phyloP scores from a whole-genome alignment of 305 asterid genomes.

The Ilex paraguariensis region DNA sequence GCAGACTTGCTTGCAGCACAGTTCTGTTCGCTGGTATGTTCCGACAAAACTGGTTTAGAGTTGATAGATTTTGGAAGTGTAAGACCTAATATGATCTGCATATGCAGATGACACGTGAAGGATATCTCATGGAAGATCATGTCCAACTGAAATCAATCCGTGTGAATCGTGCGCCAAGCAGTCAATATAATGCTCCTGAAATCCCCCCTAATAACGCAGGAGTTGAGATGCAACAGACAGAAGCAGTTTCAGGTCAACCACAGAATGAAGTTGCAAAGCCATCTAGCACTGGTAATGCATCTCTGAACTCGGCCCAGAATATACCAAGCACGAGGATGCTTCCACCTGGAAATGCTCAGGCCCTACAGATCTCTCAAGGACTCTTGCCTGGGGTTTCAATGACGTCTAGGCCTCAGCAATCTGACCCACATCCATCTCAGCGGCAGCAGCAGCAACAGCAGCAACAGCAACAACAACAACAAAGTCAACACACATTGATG shows the following conservation, averaged over 20 bases:
- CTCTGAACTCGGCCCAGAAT: conserved; percentile 47
- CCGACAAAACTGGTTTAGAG: too few species aligned
- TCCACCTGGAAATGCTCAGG: conserved; percentile 61
- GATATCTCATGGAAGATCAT: conserved; percentile 66
- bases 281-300: conserved; percentile 37
- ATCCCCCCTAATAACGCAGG: conserved; percentile 30
- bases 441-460: conserved; percentile 45
- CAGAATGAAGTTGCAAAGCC: conserved; percentile 51
- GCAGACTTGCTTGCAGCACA: conserved; percentile 95
- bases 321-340: conserved; percentile 57
- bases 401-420: conserved; percentile 72
- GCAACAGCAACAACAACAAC: conserved; percentile 38
- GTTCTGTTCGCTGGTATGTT: conserved; percentile 70
- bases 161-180: conserved; percentile 30
- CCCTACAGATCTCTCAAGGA: conserved; percentile 81
- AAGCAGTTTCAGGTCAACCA: conserved; percentile 53
- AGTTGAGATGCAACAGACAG: conserved; percentile 67
- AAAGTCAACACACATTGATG: conserved; percentile 33
- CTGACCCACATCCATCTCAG: conserved; percentile 52
- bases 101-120: conserved; percentile 76
- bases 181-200: conserved; percentile 45
- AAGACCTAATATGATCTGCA: conserved; percentile 7
- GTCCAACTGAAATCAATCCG: conserved; percentile 62
- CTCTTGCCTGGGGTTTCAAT: conserved; percentile 47
- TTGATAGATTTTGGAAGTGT: not conserved